Evolutionary conservation across 202 grass and related monocot genomes (phyloP).

Genomic region (Panicum virgatum): DNA sequence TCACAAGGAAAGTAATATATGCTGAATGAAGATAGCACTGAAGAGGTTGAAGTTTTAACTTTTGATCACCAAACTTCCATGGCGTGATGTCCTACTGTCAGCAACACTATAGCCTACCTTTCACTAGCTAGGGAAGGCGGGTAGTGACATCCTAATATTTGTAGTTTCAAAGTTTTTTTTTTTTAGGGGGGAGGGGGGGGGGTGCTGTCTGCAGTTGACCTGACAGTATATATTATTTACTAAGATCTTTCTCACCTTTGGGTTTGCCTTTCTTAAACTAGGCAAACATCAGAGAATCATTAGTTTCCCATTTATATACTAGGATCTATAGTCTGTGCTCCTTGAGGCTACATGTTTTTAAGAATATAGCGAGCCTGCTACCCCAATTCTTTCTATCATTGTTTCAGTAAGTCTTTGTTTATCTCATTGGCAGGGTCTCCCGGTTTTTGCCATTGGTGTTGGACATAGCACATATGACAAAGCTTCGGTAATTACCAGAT

Average conservation of each 20-base stretch:
- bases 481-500: slow-evolving; percentile 77
- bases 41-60: slow-evolving; percentile 11
- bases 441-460: slow-evolving; percentile 92
- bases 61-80: not conserved
- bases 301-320: not conserved
- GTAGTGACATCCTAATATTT: not conserved
- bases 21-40: not conserved
- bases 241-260: slow-evolving; percentile 6
- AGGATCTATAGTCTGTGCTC: not conserved
- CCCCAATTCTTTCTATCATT: not conserved
- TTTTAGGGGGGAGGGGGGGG: not conserved
- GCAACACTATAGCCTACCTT: not conserved
- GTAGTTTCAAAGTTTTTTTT: not conserved
- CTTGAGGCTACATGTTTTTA: not conserved
- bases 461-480: slow-evolving; percentile 91
- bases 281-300: not conserved
- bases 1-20: not conserved
- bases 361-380: not conserved
- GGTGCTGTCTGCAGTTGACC: slow-evolving; percentile 1
- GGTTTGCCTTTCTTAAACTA: not conserved
- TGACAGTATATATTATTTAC: not conserved
- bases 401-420: slow-evolving; percentile 20
- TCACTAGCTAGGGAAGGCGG: not conserved
- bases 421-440: slow-evolving; percentile 67
- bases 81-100: not conserved